Conservation (phyloP, 1,139 yeast species). For the Ogataea hybrid region DNA sequence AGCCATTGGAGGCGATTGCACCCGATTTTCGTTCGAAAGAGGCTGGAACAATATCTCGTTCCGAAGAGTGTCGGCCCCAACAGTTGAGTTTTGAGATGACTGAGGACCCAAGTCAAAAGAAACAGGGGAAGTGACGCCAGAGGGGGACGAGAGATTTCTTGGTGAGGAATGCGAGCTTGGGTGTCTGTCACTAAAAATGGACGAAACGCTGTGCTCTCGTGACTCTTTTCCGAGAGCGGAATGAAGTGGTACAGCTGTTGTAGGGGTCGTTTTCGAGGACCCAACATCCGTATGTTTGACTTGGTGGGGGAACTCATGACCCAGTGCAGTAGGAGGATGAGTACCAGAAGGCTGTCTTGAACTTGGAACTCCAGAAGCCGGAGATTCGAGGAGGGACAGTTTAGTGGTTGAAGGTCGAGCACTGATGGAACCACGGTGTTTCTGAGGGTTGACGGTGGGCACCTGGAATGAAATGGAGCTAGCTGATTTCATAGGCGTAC, state of each 20-base stretch:
- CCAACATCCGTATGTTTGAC: conserved; percentile 10
- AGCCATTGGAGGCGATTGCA: conserved; percentile 9
- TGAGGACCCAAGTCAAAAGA: conserved; percentile 20
- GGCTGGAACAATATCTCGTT: conserved; percentile 14
- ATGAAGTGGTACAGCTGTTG: conserved; percentile 4
- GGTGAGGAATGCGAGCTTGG: conserved; percentile 14
- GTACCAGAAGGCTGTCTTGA: conserved; percentile 22
- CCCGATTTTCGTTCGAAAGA: background rate
- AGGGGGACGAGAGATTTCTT: conserved; percentile 4
- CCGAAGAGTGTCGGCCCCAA: conserved; percentile 4
- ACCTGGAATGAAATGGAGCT: conserved; percentile 32
- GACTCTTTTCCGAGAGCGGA: conserved; percentile 19
- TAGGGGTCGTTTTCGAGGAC: conserved; percentile 4
- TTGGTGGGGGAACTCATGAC: conserved; percentile 10
- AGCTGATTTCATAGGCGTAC: conserved; percentile 19
- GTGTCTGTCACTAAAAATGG: conserved; percentile 11
- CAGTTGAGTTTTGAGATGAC: conserved; percentile 10
- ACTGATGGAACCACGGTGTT: conserved; percentile 51
- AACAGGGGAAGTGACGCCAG: conserved; percentile 18
- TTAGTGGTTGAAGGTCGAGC: conserved; percentile 39
- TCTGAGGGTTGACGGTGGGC: conserved; percentile 34
- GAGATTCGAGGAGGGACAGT: conserved; percentile 18
- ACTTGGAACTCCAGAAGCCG: conserved; percentile 22
- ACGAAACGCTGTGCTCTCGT: conserved; percentile 18
- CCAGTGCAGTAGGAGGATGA: conserved; percentile 13